Evolutionary conservation across 257 asterid genomes (phyloP).

Genomic region (Solanum ossicruentum): DNA sequence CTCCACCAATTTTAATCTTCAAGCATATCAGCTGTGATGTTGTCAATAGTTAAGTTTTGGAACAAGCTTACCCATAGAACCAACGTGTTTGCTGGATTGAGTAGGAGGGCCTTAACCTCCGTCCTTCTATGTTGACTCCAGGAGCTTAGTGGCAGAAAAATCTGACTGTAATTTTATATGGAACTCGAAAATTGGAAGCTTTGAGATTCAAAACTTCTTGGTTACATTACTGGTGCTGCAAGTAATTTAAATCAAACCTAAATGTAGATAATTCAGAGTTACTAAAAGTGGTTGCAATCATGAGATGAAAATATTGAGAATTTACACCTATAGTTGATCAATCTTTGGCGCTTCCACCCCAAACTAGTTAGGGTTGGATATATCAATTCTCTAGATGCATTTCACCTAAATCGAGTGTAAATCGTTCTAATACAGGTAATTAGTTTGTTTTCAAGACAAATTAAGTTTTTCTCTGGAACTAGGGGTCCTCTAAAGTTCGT

Average conservation of each 20-base stretch:
- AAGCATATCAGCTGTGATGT: neutral
- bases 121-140: neutral
- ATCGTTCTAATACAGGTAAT: neutral
- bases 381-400: neutral
- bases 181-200: neutral
- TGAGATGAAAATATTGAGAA: neutral
- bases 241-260: neutral
- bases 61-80: neutral
- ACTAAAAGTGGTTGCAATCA: neutral
- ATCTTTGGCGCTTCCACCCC: neutral
- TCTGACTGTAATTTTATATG: neutral
- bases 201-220: neutral
- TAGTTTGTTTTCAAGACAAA: neutral
- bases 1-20: neutral
- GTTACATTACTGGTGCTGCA: neutral
- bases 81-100: neutral
- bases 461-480: neutral
- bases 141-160: neutral
- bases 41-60: neutral
- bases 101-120: neutral
- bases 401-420: neutral
- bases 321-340: neutral
- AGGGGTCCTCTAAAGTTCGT: neutral
- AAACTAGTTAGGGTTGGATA: neutral
- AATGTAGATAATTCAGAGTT: neutral